Conservation (phyloP, 2,329 filamentous ascomycete genomes). For the Penicillium capsulatum region DNA sequence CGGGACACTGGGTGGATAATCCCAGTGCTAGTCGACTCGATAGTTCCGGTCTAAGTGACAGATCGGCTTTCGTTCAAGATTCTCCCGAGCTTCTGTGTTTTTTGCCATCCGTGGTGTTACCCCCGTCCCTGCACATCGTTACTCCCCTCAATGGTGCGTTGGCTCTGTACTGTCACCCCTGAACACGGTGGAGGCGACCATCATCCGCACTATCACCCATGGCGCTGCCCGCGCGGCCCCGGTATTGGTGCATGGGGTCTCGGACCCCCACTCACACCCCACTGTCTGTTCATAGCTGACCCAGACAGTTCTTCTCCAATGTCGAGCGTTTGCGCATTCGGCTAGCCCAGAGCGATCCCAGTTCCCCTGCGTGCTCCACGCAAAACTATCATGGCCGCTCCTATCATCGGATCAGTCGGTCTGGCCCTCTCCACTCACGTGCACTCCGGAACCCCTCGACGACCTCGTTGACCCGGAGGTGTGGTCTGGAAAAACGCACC, state of each 20-base stretch:
- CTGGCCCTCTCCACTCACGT: slow-evolving; percentile 18
- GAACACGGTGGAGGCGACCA: slow-evolving; percentile 12
- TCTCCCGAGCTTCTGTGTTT: background rate
- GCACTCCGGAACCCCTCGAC: slow-evolving; percentile 11
- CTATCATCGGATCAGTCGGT: slow-evolving; percentile 12
- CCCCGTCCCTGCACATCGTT: background rate
- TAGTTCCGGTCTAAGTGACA: slow-evolving; percentile 3
- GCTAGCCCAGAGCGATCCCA: slow-evolving; percentile 31
- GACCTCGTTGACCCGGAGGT: slow-evolving; percentile 8
- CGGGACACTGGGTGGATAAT: background rate
- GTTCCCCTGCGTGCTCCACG: slow-evolving; percentile 14
- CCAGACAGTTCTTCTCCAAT: slow-evolving; percentile 40
- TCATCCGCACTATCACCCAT: slow-evolving; percentile 13
- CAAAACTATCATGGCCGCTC: slow-evolving; percentile 18
- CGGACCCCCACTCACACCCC: slow-evolving; percentile 8
- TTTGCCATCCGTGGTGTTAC: background rate
- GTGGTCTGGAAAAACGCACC: slow-evolving; percentile 16
- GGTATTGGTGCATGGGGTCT: slow-evolving; percentile 9
- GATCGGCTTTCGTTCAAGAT: background rate
- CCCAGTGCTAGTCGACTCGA: slow-evolving; percentile 11
- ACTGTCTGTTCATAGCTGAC: slow-evolving; percentile 17
- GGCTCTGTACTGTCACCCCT: slow-evolving; percentile 6
- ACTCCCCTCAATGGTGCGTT: background rate
- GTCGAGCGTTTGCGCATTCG: slow-evolving; percentile 37
- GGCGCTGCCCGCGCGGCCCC: slow-evolving; percentile 5